phyloP scores from a whole-genome alignment of 2,329 filamentous ascomycete genomes.

The Stagonosporopsis cucurbitacearum region DNA sequence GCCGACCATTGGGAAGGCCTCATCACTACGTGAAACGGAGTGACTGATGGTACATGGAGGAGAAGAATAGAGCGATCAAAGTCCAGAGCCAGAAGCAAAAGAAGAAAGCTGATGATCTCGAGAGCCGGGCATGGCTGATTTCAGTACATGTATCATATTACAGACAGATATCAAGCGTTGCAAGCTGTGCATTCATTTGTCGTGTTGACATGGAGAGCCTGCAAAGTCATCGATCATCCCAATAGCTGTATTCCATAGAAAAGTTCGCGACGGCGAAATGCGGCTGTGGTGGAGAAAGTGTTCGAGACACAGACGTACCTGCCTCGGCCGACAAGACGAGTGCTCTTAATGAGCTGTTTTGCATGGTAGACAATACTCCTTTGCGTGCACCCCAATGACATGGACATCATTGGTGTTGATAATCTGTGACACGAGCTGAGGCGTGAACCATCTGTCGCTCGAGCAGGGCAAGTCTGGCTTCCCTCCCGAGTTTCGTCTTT shows the following conservation, averaged over 20 bases:
- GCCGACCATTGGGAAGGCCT: conserved; percentile 12
- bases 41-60: too few relatives aligned
- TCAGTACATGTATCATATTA: not conserved
- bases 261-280: not conserved
- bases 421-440: too few relatives aligned
- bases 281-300: conserved; percentile 15
- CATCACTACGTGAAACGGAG: conserved; percentile 6
- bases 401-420: too few relatives aligned
- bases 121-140: not conserved
- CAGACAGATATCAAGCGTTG: not conserved
- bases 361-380: not conserved
- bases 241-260: conserved; percentile 2
- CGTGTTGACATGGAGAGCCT: conserved; percentile 2
- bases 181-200: not conserved
- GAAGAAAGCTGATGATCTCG: not conserved
- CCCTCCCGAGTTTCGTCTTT: too few relatives aligned
- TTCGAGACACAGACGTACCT: conserved; percentile 1
- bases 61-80: not conserved
- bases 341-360: not conserved
- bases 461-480: too few relatives aligned
- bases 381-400: too few relatives aligned
- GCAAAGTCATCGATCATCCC: not conserved
- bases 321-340: conserved; percentile 3
- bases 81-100: not conserved
- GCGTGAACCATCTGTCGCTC: too few relatives aligned